Percentiles rank a stretch among this genome's conserved stretches.
Conservation (phyloP, 2,329 filamentous ascomycete genomes). For the Aspergillus sp. region DNA sequence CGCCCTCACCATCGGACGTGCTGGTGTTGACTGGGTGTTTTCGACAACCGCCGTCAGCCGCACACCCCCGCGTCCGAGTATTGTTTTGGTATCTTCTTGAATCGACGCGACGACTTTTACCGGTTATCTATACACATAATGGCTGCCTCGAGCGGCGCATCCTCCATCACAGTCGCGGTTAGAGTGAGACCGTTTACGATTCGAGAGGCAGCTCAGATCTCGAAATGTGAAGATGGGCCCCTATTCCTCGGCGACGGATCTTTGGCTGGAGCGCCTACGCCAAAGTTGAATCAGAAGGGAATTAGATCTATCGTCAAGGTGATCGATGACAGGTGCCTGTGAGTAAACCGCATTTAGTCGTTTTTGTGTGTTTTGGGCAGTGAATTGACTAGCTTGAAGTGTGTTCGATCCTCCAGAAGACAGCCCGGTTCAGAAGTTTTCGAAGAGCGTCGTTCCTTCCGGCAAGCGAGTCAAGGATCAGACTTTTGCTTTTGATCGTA, state of each 20-base stretch:
- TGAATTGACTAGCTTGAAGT: conserved; percentile 44
- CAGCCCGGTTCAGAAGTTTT: conserved; percentile 83
- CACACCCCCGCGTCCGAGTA: too few relatives aligned
- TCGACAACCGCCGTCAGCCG: too few relatives aligned
- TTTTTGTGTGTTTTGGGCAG: conserved; percentile 1
- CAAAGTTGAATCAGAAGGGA: conserved; percentile 80
- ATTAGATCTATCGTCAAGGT: conserved; percentile 92
- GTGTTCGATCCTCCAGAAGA: conserved; percentile 97
- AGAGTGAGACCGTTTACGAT: conserved; percentile 69
- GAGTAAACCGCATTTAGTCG: conserved; percentile 36
- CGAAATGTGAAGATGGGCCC: conserved; percentile 71
- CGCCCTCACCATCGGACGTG: too few relatives aligned
- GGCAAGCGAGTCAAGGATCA: conserved; percentile 96
- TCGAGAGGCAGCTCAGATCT: conserved; percentile 87
- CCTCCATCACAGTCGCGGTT: conserved; percentile 50
- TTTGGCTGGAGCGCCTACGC: conserved; percentile 77
- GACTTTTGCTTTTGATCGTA: conserved; percentile 91
- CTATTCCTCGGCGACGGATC: conserved; percentile 96
- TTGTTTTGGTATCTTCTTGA: too few relatives aligned
- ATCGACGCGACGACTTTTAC: too few relatives aligned
- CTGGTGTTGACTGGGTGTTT: too few relatives aligned
- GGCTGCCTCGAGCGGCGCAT: conserved; percentile 41
- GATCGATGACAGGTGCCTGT: conserved; percentile 94
- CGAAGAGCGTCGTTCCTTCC: conserved; percentile 70
- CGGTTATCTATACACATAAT: conserved; percentile 22